These are phyloP conservation scores for Apiospora arundinis DNA, from an alignment of 2,329 filamentous ascomycete species.

Conservation along the genomic window DNA sequence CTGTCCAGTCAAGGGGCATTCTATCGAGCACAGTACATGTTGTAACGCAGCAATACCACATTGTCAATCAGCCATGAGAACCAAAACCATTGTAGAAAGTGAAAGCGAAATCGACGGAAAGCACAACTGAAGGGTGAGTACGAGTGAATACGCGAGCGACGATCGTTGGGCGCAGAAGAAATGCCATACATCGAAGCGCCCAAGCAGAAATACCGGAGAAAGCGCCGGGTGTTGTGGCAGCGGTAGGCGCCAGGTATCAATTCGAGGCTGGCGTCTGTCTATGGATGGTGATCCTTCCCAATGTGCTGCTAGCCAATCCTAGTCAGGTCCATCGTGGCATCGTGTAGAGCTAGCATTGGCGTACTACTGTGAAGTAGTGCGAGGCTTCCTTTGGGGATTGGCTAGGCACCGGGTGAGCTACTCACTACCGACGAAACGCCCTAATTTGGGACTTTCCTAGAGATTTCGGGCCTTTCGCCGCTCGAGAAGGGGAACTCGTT, in stretches of 20 bases:
- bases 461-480: not conserved
- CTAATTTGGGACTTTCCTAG: not conserved
- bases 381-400: not conserved
- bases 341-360: not conserved
- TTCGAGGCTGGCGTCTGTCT: not conserved
- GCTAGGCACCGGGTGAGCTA: not conserved
- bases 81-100: no score
- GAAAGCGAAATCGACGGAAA: not conserved
- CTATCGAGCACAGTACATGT: not conserved
- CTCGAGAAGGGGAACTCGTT: not conserved
- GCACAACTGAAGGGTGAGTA: no score
- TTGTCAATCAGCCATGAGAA: not conserved
- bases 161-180: not conserved
- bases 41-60: not conserved
- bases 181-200: not conserved
- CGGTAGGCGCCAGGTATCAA: not conserved
- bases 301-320: conserved; percentile 5
- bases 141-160: not conserved
- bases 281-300: not conserved
- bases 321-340: not conserved
- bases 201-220: not conserved
- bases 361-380: not conserved
- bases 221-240: not conserved
- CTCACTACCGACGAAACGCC: not conserved
- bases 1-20: not conserved